These are phyloP conservation scores for Skeletonema grethae DNA, from an alignment of 108 stramenopile genomes.

Conservation along the genomic window DNA sequence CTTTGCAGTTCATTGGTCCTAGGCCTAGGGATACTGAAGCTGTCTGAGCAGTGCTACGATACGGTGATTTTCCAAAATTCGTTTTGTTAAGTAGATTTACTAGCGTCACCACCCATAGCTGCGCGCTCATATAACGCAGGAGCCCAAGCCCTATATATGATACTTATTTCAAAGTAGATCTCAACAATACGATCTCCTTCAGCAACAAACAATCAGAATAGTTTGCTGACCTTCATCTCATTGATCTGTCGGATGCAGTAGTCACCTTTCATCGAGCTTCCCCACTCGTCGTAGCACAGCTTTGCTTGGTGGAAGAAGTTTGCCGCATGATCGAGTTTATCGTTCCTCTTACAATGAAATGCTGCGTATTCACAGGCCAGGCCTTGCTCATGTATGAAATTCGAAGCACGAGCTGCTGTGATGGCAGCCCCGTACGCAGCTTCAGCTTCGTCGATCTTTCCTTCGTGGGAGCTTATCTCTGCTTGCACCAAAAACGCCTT, in stretches of 20 bases:
- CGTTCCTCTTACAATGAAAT: slow-evolving; percentile 1
- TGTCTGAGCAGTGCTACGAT: too few relatives aligned
- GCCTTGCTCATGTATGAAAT: slow-evolving; percentile 6
- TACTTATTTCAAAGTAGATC: too few relatives aligned
- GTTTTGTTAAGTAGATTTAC: too few relatives aligned
- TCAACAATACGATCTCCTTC: too few relatives aligned
- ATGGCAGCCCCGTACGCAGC: slow-evolving; percentile 5
- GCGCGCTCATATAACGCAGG: too few relatives aligned
- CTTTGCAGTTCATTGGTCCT: too few relatives aligned
- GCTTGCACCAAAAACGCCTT: slow-evolving; percentile 23
- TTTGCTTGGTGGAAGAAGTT: slow-evolving; percentile 9
- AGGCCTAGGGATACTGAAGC: too few relatives aligned
- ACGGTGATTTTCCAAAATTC: too few relatives aligned
- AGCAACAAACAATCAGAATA: too few relatives aligned
- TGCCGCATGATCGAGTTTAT: background rate
- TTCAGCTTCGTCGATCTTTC: background rate
- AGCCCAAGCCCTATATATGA: too few relatives aligned
- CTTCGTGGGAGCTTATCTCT: slow-evolving; percentile 4
- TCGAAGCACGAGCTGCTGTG: background rate
- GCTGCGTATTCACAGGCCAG: slow-evolving; percentile 7
- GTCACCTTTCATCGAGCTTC: background rate
- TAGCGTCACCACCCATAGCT: too few relatives aligned
- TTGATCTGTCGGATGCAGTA: background rate
- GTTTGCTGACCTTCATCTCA: background rate
- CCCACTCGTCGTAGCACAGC: slow-evolving; percentile 7